A percentile compares a stretch with the other conserved stretches of the same genome.
Conservation (phyloP, 1,284 basidiomycete genomes). For the Melampsora americana region DNA sequence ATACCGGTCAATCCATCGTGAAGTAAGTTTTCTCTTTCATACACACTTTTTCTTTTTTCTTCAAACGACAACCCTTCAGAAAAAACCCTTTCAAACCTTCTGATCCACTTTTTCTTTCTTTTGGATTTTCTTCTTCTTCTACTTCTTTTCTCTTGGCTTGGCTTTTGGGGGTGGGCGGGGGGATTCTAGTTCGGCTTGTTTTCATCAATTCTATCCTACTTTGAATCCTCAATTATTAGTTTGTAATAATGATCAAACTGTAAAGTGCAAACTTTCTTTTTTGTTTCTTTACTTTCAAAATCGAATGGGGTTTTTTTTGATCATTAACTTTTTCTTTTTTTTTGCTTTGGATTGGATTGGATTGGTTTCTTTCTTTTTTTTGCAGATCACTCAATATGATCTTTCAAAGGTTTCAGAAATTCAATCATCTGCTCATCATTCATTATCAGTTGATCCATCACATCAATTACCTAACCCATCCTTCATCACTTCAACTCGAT, state of each 20-base stretch:
- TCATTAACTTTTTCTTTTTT: too few species aligned
- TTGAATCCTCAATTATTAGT: constrained; percentile 30
- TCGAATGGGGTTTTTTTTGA: too few species aligned
- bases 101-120: too few species aligned
- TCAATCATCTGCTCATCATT: constrained; percentile 19
- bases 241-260: constrained; percentile 44
- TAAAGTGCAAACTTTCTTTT: not conserved
- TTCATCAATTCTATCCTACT: constrained; percentile 24
- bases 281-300: too few species aligned
- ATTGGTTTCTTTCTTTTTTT: constrained; percentile 7
- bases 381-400: constrained; percentile 43
- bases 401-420: constrained; percentile 34
- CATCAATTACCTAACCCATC: constrained; percentile 27
- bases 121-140: too few species aligned
- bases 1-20: constrained; percentile 39
- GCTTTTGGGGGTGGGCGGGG: too few species aligned
- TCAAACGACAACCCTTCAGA: too few species aligned
- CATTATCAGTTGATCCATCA: constrained; percentile 22
- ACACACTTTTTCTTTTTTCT: too few species aligned
- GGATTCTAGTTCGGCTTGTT: constrained; percentile 35
- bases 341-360: too few species aligned
- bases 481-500: not conserved
- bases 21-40: constrained; percentile 30
- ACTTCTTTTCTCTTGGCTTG: not conserved
- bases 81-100: too few species aligned